Conservation (phyloP, 2,329 filamentous ascomycete species). For the Chaetomium olivaceum region DNA sequence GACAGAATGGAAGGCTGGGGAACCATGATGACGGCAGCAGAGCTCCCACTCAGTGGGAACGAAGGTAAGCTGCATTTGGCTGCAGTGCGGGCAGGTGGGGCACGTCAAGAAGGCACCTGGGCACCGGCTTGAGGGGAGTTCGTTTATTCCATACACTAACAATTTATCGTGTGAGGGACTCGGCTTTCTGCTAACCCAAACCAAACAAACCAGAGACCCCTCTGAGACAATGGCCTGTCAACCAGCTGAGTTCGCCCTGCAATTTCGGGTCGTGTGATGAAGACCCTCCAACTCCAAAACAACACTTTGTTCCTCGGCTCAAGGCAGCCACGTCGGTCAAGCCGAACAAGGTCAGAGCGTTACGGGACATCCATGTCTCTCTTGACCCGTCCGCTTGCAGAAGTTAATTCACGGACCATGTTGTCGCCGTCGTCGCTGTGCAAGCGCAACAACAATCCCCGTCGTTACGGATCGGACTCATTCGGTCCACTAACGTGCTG, state of each 20-base stretch:
- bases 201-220: background rate
- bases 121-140: background rate
- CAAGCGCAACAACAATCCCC: background rate
- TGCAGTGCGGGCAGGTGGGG: slow-evolving; percentile 16
- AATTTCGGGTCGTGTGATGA: slow-evolving; percentile 21
- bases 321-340: slow-evolving; percentile 17
- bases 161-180: background rate
- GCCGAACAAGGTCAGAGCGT: slow-evolving; percentile 9
- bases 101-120: background rate
- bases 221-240: slow-evolving; percentile 3
- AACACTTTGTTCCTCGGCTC: background rate
- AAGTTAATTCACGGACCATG: background rate
- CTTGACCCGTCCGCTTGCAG: background rate
- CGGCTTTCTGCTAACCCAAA: slow-evolving; percentile 1
- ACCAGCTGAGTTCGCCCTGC: slow-evolving; percentile 4
- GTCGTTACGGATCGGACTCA: background rate
- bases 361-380: background rate
- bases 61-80: slow-evolving; percentile 3
- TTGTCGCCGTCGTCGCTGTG: background rate
- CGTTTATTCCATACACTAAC: slow-evolving; percentile 12
- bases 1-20: slow-evolving; percentile 33
- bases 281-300: slow-evolving; percentile 3
- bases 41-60: background rate
- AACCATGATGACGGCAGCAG: slow-evolving; percentile 33
- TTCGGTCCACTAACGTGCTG: background rate